Evolutionary conservation across 345 rosid genomes (phyloP).

Genomic region (Ricinus communis): DNA sequence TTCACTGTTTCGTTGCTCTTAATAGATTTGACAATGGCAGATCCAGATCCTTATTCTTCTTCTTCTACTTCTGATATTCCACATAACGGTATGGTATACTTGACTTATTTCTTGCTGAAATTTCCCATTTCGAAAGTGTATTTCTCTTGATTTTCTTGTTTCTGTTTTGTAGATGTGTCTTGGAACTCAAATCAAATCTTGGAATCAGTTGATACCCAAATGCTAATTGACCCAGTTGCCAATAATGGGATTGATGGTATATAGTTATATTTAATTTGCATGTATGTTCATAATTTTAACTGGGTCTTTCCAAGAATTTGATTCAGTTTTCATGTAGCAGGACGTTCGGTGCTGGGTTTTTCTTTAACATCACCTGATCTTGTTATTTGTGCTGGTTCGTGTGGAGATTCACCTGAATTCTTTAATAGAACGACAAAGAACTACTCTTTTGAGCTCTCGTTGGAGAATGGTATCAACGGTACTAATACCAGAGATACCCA

Average conservation of each 20-base stretch:
- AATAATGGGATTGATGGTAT: constrained; percentile 23
- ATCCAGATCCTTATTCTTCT: constrained; percentile 34
- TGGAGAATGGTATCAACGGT: constrained; percentile 67
- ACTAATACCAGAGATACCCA: constrained; percentile 28
- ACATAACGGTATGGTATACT: background rate
- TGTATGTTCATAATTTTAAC: no score
- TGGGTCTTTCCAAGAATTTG: background rate
- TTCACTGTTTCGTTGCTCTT: no score
- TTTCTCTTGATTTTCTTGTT: background rate
- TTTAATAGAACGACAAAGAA: constrained; percentile 23
- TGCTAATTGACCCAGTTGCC: constrained; percentile 5
- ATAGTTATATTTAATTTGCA: background rate
- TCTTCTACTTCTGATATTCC: background rate
- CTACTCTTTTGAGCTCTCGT: constrained; percentile 63
- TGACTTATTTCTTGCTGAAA: background rate
- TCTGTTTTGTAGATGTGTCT: constrained; percentile 16
- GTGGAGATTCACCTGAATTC: constrained; percentile 50
- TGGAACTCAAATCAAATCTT: constrained; percentile 4
- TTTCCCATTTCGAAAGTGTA: background rate
- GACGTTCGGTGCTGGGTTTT: constrained; percentile 58
- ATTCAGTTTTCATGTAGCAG: constrained; percentile 30
- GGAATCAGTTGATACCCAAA: constrained; percentile 11
- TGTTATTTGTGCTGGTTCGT: constrained; percentile 64
- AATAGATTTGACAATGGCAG: no score
- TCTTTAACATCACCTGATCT: constrained; percentile 71